These are phyloP conservation scores for Penicillium cinerascens DNA, from an alignment of 495 filamentous ascomycete species.

Conservation along the genomic window DNA sequence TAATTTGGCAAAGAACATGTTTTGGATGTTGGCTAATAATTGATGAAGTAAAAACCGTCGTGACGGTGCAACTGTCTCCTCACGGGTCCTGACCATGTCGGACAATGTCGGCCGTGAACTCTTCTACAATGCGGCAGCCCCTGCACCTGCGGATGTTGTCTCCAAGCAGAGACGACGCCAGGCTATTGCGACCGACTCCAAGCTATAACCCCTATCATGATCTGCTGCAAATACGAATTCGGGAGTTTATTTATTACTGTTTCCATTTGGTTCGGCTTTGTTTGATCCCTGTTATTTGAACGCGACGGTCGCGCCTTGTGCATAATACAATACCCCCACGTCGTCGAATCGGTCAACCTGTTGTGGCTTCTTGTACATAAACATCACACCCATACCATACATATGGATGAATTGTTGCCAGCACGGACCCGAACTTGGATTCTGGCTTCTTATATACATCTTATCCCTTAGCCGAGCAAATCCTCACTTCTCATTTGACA, in stretches of 20 bases:
- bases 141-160: constrained; percentile 31
- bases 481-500: neutral
- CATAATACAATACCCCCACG: constrained; percentile 1
- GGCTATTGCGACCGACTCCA: constrained; percentile 33
- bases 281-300: neutral
- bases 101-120: constrained; percentile 55
- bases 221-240: neutral
- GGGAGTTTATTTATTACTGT: neutral
- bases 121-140: constrained; percentile 36
- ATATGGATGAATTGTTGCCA: neutral
- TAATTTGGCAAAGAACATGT: neutral
- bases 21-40: constrained; percentile 3
- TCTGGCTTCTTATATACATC: neutral
- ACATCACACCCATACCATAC: neutral
- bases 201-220: constrained; percentile 23
- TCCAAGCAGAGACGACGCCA: constrained; percentile 38
- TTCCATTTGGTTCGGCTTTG: neutral
- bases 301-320: neutral
- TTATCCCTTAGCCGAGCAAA: too few relatives aligned
- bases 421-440: neutral
- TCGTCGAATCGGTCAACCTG: neutral
- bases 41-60: constrained; percentile 71
- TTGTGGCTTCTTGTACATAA: neutral
- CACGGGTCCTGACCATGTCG: constrained; percentile 73
- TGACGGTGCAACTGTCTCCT: constrained; percentile 85